These are phyloP conservation scores for Cucumis hystrix DNA, from an alignment of 306 rosid genomes.

Conservation along the genomic window DNA sequence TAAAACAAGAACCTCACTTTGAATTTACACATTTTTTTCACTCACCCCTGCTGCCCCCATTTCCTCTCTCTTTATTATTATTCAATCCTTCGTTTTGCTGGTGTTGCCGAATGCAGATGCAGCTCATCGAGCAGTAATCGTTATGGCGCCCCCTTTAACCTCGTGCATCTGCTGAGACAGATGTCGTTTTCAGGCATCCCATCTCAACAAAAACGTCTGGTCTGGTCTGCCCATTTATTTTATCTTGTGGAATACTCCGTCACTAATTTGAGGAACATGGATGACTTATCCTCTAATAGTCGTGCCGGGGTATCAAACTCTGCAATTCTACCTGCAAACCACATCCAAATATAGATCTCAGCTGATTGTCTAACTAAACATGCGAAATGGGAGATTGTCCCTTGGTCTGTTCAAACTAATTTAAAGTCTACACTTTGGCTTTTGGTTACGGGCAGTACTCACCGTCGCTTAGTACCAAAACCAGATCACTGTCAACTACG, in stretches of 20 bases:
- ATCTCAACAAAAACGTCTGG: conserved; percentile 31
- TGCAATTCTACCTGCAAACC: conserved; percentile 62
- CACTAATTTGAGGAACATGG: conserved; percentile 85
- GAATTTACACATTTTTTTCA: not conserved
- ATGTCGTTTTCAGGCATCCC: conserved; percentile 15
- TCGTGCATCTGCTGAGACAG: conserved; percentile 3
- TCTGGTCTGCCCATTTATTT: conserved; percentile 49
- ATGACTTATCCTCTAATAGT: conserved; percentile 71
- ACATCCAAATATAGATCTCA: conserved; percentile 9
- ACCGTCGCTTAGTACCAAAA: conserved; percentile 89
- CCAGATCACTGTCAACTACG: conserved; percentile 80
- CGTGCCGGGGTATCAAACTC: conserved; percentile 69
- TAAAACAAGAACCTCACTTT: not conserved
- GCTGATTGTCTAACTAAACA: not conserved
- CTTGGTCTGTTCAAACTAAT: not conserved
- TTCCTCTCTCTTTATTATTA: conserved; percentile 2
- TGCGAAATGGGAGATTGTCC: not conserved
- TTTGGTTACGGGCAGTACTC: conserved; percentile 9
- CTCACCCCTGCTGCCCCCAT: conserved; percentile 10
- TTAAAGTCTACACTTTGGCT: not conserved
- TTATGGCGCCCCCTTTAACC: conserved; percentile 23
- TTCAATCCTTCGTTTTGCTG: not conserved
- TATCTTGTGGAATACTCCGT: conserved; percentile 68
- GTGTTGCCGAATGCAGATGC: conserved; percentile 20
- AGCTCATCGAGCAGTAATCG: conserved; percentile 10